Percentiles rank a stretch among this genome's conserved stretches.
These are phyloP conservation scores for Annona cherimola DNA, from an alignment of 164 flowering plant species.

Conservation along the genomic window DNA sequence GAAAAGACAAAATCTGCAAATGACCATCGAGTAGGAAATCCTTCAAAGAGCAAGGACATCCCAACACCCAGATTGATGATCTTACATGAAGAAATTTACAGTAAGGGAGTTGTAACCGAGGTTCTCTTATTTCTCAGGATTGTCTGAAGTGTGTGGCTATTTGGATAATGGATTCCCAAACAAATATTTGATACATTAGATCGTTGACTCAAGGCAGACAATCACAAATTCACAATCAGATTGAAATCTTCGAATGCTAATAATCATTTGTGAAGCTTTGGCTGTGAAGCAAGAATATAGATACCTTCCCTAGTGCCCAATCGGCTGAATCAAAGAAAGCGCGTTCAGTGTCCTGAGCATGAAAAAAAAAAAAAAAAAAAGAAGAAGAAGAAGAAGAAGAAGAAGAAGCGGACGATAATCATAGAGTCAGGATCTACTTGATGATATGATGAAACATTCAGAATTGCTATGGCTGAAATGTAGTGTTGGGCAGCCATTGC, in stretches of 20 bases:
- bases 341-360: slow-evolving; percentile 53
- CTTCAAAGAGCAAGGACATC: not conserved
- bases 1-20: not conserved
- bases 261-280: not conserved
- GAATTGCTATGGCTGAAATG: not conserved
- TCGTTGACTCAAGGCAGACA: not conserved
- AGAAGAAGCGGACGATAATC: too few relatives aligned
- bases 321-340: slow-evolving; percentile 74
- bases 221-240: not conserved
- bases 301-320: slow-evolving; percentile 72
- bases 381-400: too few relatives aligned
- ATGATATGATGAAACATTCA: not conserved
- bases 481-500: not conserved
- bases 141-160: not conserved
- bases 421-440: not conserved
- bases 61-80: not conserved
- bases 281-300: not conserved
- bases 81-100: not conserved
- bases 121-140: not conserved
- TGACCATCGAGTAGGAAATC: not conserved
- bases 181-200: not conserved
- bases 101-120: not conserved
- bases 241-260: not conserved
- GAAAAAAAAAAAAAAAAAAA: not conserved
- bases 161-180: not conserved